Evolutionary conservation across 176 grass and related monocot species (phyloP).

Genomic region (Oryza punctata): DNA sequence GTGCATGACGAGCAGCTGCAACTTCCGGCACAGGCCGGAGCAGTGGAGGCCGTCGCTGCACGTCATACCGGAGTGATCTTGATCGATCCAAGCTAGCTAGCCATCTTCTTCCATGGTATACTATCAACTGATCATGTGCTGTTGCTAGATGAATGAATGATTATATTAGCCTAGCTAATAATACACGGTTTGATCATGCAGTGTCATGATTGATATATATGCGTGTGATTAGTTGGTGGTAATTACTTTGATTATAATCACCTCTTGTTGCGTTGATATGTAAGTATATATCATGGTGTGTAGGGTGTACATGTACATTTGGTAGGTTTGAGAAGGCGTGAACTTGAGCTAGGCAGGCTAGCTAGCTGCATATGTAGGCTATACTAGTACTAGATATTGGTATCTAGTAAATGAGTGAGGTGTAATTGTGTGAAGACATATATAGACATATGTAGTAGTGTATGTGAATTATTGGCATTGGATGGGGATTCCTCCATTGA

Average conservation of each 20-base stretch:
- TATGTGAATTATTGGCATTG: neutral
- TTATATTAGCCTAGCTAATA: neutral
- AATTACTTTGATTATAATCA: neutral
- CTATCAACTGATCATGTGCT: neutral
- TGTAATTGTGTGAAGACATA: neutral
- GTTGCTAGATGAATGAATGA: neutral
- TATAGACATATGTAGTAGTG: neutral
- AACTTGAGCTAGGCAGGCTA: neutral
- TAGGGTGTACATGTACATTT: neutral
- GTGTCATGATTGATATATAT: neutral
- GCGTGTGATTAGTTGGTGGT: neutral
- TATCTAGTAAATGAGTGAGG: neutral
- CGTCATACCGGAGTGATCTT: constrained; percentile 63
- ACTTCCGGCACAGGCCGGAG: constrained; percentile 27
- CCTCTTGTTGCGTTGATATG: neutral
- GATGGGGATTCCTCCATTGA: neutral
- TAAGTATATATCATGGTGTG: neutral
- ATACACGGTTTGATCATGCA: neutral
- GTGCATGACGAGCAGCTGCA: constrained; percentile 34
- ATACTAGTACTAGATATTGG: neutral
- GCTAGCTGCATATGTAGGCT: neutral
- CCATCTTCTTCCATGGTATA: neutral
- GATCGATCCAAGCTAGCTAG: neutral
- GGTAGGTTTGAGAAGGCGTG: neutral
- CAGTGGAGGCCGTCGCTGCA: constrained; percentile 68